A percentile compares a stretch with the other conserved stretches of the same genome.
These are phyloP conservation scores for Eucalyptus marginata DNA, from an alignment of 345 rosid genomes.

Conservation along the genomic window DNA sequence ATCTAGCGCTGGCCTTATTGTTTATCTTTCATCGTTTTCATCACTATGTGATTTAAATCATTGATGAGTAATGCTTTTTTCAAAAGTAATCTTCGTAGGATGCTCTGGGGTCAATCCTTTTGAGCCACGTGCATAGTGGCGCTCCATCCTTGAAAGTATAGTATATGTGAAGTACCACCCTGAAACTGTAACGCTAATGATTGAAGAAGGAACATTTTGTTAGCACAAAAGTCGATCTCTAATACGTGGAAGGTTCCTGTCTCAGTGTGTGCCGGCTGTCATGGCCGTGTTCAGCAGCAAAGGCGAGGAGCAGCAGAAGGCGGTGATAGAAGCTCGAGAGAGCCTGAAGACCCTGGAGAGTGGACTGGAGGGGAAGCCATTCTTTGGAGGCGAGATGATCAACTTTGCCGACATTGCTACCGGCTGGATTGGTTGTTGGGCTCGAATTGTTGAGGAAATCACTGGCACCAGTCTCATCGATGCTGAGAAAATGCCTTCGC, in stretches of 20 bases:
- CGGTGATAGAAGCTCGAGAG: constrained; percentile 7
- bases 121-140: neutral
- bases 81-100: neutral
- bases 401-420: constrained; percentile 3
- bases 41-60: neutral
- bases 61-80: neutral
- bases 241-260: neutral
- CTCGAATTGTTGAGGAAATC: constrained; percentile 4
- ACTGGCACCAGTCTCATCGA: neutral
- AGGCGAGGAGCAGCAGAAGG: constrained; percentile 6
- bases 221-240: neutral
- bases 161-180: neutral
- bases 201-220: neutral
- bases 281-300: neutral
- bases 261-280: constrained; percentile 1
- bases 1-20: neutral
- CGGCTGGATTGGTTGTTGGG: constrained; percentile 15
- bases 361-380: neutral
- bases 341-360: constrained; percentile 7
- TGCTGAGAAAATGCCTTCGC: neutral
- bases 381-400: constrained; percentile 14
- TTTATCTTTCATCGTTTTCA: neutral
- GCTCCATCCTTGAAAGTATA: neutral
- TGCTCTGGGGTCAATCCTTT: neutral
- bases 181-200: neutral